Percentiles rank a stretch among this genome's conserved stretches.
Conservation (phyloP, 805 yeast species). For the Priceomyces medius region DNA sequence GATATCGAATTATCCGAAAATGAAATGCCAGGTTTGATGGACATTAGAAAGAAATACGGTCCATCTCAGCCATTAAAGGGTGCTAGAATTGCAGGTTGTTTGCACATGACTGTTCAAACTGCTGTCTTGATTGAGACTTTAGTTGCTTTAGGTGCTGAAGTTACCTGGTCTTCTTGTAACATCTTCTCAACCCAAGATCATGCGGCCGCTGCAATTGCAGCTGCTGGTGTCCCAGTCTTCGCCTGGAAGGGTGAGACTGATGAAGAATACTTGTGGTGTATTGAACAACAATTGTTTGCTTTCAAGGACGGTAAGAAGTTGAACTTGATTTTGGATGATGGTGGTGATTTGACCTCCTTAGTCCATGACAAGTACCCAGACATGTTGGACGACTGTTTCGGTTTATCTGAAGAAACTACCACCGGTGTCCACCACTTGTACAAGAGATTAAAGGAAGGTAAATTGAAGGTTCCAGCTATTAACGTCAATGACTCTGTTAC, state of each 20-base stretch:
- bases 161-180: conserved; percentile 99
- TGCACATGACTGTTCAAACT: conserved; percentile 99
- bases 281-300: conserved; percentile 97
- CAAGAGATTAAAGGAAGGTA: conserved; percentile 87
- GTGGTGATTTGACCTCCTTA: conserved; percentile 96
- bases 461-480: conserved; percentile 97
- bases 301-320: conserved; percentile 95
- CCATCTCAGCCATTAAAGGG: conserved; percentile 93
- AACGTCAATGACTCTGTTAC: conserved; percentile 99
- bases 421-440: conserved; percentile 99
- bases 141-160: conserved; percentile 98
- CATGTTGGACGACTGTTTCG: conserved; percentile 91
- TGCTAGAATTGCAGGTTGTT: conserved; percentile 98
- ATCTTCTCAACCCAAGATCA: conserved; percentile 99
- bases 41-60: conserved; percentile 92
- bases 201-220: conserved; percentile 99
- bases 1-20: conserved; percentile 98
- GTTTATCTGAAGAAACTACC: conserved; percentile 98
- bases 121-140: conserved; percentile 98
- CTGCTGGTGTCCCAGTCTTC: conserved; percentile 97
- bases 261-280: conserved; percentile 99
- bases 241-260: conserved; percentile 99
- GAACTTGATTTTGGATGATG: conserved; percentile 97
- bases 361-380: conserved; percentile 99
- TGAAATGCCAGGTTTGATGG: conserved; percentile 99